These are phyloP conservation scores for Microdochium trichocladiopsis DNA, from an alignment of 2,329 filamentous ascomycete genomes.

Conservation along the genomic window DNA sequence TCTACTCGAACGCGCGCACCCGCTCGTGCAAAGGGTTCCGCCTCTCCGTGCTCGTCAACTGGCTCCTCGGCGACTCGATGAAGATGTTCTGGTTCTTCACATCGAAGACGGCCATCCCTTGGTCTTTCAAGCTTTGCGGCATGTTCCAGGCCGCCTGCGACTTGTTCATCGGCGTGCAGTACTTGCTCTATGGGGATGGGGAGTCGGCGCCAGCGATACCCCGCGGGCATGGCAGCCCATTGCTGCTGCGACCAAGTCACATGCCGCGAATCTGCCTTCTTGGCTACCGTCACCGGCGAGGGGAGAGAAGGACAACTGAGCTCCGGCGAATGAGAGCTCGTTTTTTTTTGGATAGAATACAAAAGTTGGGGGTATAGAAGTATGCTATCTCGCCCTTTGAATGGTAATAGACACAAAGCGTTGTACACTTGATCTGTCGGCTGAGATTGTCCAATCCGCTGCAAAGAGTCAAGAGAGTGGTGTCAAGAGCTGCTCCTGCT, in stretches of 20 bases:
- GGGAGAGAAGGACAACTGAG: background rate
- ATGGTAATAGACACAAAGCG: background rate
- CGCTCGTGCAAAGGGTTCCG: conserved; percentile 73
- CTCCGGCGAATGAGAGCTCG: background rate
- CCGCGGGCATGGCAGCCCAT: background rate
- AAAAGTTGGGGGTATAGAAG: background rate
- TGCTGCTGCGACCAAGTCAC: background rate
- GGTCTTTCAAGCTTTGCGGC: conserved; percentile 76
- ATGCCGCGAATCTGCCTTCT: background rate
- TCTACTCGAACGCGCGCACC: conserved; percentile 61
- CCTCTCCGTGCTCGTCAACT: conserved; percentile 67
- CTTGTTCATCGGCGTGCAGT: conserved; percentile 66
- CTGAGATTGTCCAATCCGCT: too few relatives aligned
- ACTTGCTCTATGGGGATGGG: conserved; percentile 59
- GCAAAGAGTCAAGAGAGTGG: too few relatives aligned
- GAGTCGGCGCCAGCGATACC: conserved; percentile 12
- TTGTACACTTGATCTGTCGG: background rate
- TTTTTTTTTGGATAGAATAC: background rate
- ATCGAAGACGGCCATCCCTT: conserved; percentile 60
- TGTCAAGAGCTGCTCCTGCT: background rate
- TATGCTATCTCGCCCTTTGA: background rate
- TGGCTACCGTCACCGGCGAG: background rate
- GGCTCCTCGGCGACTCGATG: conserved; percentile 75
- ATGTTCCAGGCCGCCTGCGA: conserved; percentile 77
- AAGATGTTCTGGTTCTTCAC: conserved; percentile 86